phyloP scores from a whole-genome alignment of 78 protist species.

The Carpediemonas membranifera region DNA sequence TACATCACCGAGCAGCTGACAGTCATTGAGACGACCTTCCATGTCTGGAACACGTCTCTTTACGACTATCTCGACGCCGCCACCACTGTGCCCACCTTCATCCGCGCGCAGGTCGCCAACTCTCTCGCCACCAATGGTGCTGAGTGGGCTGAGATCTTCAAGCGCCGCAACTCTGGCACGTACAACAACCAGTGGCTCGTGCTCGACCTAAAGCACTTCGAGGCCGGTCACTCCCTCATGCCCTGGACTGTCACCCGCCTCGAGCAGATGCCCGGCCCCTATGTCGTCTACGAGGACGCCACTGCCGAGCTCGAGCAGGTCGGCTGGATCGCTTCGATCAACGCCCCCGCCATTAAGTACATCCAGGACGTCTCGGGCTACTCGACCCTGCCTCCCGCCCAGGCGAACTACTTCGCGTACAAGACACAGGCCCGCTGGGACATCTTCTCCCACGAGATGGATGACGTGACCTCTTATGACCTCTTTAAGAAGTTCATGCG shows the following conservation, averaged over 20 bases:
- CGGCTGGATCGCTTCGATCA: constrained; percentile 61
- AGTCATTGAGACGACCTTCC: constrained; percentile 38
- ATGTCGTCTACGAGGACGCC: constrained; percentile 12
- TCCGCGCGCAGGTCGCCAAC: constrained; percentile 47
- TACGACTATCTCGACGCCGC: constrained; percentile 14
- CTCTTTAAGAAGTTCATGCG: not conserved
- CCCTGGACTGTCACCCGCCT: constrained; percentile 35
- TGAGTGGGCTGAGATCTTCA: constrained; percentile 42
- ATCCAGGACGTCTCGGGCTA: no score
- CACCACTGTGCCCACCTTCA: constrained; percentile 32
- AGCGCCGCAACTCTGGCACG: constrained; percentile 50
- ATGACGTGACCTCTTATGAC: not conserved
- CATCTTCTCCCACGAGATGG: not conserved
- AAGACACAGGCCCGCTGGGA: not conserved
- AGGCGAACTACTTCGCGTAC: not conserved
- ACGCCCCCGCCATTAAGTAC: constrained; percentile 45
- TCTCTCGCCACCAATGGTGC: constrained; percentile 30
- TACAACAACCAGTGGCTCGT: constrained; percentile 69
- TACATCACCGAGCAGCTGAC: constrained; percentile 11
- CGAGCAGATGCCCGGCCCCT: constrained; percentile 80
- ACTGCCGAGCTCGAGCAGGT: constrained; percentile 23
- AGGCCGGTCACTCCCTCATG: constrained; percentile 14
- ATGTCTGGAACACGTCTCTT: constrained; percentile 32
- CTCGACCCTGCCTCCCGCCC: not conserved
- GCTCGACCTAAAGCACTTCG: constrained; percentile 42